Evolutionary conservation across 73 alveolate genomes (phyloP), one percentile per base, ranked within the genome.

Genomic region (Symbiodinium pilosum): DNA sequence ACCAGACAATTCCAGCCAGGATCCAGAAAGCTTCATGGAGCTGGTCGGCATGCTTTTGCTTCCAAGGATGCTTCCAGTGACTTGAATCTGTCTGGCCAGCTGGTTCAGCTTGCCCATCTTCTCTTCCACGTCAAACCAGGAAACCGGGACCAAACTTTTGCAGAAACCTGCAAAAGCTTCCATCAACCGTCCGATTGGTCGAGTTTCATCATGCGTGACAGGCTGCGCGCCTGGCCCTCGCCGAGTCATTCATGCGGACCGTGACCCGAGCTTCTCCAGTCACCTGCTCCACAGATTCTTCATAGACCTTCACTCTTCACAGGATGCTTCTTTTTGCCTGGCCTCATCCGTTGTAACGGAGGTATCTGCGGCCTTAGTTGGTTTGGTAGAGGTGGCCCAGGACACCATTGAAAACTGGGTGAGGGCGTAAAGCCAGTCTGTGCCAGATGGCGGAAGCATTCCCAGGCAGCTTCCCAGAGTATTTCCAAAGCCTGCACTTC

Each of bases 151-250:
- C 81, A 24, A 64, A 64, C 39, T n/a, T 20, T 38, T 64, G 30
- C 81, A 64, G 30, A 64, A 64, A 64, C 81, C 81, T 64, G 81
- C 38, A 26, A n/a, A 26, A 54, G 12, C 73, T 26, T 26, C 73
- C 26, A 24, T 26, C 73, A 54, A 16, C 34, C 34, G 73, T n/a
- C n/a, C n/a, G n/a, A n/a, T n/a, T n/a, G n/a, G 59, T 6, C 59
- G 14, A 14, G 14, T 20, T 8, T 28, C 9, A n/a, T 64, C 81
- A 38, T n/a, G 30, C 81, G 39, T 6, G 26, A 56, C 81, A 14
- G 59, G 81, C 41, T 64, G 30, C 81, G 30, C 81, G 81, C 81
- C 81, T 64, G 81, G 81, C 81, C 30, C 38, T 64, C 30, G 81
- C 41, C 30, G 81, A 64, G 9, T 64, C 81, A n/a, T 38, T 64